Conservation (phyloP, 2,329 filamentous ascomycete genomes). For the Stagonosporopsis rhizophila region DNA sequence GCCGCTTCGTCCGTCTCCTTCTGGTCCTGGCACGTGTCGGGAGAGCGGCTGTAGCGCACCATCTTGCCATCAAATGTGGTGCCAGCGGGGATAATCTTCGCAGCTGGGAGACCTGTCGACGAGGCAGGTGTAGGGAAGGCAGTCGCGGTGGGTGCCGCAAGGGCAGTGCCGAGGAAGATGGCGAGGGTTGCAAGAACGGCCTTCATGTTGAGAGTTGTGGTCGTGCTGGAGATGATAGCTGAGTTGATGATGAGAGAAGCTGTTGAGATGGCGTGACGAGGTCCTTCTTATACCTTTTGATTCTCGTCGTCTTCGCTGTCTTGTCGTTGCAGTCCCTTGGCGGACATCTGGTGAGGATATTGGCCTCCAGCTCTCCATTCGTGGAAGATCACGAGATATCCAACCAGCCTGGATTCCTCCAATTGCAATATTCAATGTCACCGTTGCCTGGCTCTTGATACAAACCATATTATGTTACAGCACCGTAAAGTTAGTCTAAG, state of each 20-base stretch:
- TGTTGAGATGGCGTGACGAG: neutral
- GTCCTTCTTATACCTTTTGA: slow-evolving; percentile 1
- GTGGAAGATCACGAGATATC: neutral
- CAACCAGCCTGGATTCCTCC: neutral
- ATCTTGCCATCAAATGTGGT: slow-evolving; percentile 22
- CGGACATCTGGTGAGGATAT: neutral
- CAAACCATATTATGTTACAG: neutral
- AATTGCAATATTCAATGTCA: neutral
- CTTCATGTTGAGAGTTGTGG: slow-evolving; percentile 24
- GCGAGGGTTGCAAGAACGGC: slow-evolving; percentile 26
- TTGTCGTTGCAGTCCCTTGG: neutral
- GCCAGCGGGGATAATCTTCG: slow-evolving; percentile 14
- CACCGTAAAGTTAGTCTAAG: neutral
- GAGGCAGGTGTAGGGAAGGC: slow-evolving; percentile 15
- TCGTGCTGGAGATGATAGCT: neutral
- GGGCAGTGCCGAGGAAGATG: slow-evolving; percentile 22
- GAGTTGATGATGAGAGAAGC: neutral
- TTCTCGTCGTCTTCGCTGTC: neutral
- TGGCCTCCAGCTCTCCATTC: neutral
- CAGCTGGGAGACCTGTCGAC: slow-evolving; percentile 13
- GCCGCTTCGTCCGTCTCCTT: slow-evolving; percentile 21
- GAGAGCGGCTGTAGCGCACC: slow-evolving; percentile 21
- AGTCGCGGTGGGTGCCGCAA: slow-evolving; percentile 21
- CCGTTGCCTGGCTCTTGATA: neutral
- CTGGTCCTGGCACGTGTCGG: slow-evolving; percentile 21